Evolutionary conservation across 2,329 filamentous ascomycete species (phyloP), one percentile per base, ranked within the genome.

Genomic region (Simplicillium aogashimaense): DNA sequence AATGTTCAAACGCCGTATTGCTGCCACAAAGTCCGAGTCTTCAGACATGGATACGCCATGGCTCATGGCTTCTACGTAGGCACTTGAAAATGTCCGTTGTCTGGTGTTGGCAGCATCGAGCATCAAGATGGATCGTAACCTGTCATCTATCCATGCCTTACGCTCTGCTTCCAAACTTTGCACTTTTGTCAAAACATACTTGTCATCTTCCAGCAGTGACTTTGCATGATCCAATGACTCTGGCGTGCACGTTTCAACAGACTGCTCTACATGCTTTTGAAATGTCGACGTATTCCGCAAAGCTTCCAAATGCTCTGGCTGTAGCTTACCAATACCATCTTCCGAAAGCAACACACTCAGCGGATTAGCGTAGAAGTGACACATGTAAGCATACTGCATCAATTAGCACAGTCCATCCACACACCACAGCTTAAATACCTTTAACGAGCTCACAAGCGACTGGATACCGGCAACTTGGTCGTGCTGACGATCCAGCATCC

Each of bases 331-430:
- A 7, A 57, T 47, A 35, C 51, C 48, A 30, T 44, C 49, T 17
- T 45, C 45, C 3, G 63, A 61, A 9, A 79, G 58, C 29, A 90
- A 69, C 4, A 86, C 57, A 45, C 79, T 86, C 3, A 88, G 65
- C 1, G 82, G 76, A 49, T 88, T 90, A 31, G 82, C 83, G 50
- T 86, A 90, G 53, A 86, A 90, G 55, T 88, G 83, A 42, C 81
- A 86, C 85, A 94, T 89, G 54, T 88, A 87, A 1, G 81, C 78
- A 60, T 90, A 92, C 74, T 86, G 56, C 14, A 45, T 6, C 14
- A 11, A 17, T 37, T 41, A 42, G 32, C 29, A 29, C 30, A 29
- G 12, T 15, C 11, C 4, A 37, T 25, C 12, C 25, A 6, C 10
- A 9, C 2, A 13, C 18, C 17, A 35, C 7, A 14, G 12, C 12